These are phyloP conservation scores for Botryotinia calthae DNA, from an alignment of 2,329 filamentous ascomycete genomes.

Conservation along the genomic window DNA sequence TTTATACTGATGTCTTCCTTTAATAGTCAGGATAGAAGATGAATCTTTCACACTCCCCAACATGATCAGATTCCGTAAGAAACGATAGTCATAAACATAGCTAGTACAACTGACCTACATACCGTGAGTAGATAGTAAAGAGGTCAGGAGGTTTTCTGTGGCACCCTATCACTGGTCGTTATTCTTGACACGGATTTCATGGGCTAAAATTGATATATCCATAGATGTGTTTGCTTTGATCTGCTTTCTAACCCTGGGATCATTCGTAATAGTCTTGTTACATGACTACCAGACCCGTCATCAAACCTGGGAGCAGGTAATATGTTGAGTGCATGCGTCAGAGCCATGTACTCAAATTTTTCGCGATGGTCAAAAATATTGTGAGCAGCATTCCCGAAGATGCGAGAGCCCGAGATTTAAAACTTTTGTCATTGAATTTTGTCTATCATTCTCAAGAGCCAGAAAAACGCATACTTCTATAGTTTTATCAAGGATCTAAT, in stretches of 20 bases:
- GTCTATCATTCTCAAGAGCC: conserved; percentile 2
- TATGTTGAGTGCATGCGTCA: too few relatives aligned
- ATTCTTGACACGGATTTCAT: too few relatives aligned
- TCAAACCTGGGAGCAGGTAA: neutral
- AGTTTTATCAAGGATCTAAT: conserved; percentile 15
- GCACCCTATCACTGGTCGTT: neutral
- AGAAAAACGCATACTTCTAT: conserved; percentile 7
- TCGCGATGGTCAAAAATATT: neutral
- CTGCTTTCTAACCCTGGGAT: neutral
- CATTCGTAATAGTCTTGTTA: neutral
- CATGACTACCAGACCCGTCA: neutral
- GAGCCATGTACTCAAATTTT: neutral
- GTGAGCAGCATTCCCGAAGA: neutral
- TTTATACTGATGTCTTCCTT: neutral
- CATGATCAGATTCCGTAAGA: neutral
- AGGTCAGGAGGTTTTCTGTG: neutral
- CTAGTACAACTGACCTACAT: neutral
- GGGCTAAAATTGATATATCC: neutral
- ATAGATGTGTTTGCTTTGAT: neutral
- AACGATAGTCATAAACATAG: neutral
- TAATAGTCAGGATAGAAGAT: neutral
- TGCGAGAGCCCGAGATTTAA: neutral
- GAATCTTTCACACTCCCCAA: neutral
- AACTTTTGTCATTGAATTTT: conserved; percentile 6
- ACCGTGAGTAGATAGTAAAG: too few relatives aligned